A percentile compares a stretch with the other conserved stretches of the same genome.
These are phyloP conservation scores for Entonaema liquescens DNA, from an alignment of 495 filamentous ascomycete genomes.

Conservation along the genomic window DNA sequence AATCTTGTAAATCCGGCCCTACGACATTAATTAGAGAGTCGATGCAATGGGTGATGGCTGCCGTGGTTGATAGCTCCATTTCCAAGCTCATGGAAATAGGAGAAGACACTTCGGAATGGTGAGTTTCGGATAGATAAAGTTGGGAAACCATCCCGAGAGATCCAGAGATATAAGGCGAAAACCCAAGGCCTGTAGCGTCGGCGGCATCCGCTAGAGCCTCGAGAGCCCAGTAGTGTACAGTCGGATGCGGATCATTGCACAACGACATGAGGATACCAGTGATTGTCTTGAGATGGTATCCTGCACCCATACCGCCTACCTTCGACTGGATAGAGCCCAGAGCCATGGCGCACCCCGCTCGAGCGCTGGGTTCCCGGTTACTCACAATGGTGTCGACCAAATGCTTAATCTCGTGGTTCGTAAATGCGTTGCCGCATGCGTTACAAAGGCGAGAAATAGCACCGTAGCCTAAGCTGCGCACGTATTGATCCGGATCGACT, in stretches of 20 bases:
- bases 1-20: conserved; percentile 93
- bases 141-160: conserved; percentile 93
- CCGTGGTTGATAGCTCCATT: conserved; percentile 78
- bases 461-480: conserved; percentile 85
- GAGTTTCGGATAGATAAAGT: conserved; percentile 88
- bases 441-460: conserved; percentile 91
- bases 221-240: conserved; percentile 94
- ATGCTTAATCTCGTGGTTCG: conserved; percentile 85
- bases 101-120: conserved; percentile 82
- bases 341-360: conserved; percentile 93
- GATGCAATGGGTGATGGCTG: conserved; percentile 86
- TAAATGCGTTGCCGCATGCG: conserved; percentile 86
- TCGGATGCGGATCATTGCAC: conserved; percentile 94
- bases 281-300: conserved; percentile 96
- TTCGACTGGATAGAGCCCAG: conserved; percentile 93
- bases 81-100: conserved; percentile 88
- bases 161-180: conserved; percentile 86
- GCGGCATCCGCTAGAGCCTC: conserved; percentile 88
- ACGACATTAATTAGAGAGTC: conserved; percentile 96
- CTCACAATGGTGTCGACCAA: conserved; percentile 93
- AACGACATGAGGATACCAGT: conserved; percentile 94
- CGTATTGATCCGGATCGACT: conserved; percentile 80
- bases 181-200: conserved; percentile 91
- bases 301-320: conserved; percentile 97
- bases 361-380: conserved; percentile 90